A percentile compares a stretch with the other conserved stretches of the same genome.
Conservation (phyloP, 371 early-diverging fungal genomes). For the Mucor velutinosus region DNA sequence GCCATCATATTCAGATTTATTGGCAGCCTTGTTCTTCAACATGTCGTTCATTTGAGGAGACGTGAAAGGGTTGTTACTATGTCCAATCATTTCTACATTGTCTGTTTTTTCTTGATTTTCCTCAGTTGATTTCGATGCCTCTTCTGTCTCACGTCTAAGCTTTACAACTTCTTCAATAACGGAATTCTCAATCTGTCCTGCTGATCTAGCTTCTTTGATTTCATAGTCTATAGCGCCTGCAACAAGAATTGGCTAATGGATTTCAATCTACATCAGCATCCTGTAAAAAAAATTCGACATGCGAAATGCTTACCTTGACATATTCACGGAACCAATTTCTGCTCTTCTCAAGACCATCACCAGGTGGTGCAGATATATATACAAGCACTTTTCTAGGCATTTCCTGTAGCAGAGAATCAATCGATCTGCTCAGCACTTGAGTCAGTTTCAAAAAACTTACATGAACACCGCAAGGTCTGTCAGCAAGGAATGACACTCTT, state of each 20-base stretch:
- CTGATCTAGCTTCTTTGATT: slow-evolving; percentile 55
- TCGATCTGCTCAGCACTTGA: neutral
- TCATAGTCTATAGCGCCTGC: slow-evolving; percentile 74
- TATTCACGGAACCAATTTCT: slow-evolving; percentile 67
- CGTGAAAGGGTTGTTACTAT: slow-evolving; percentile 16
- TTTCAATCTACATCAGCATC: neutral
- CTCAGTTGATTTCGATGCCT: neutral
- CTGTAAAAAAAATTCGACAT: neutral
- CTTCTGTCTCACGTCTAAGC: slow-evolving; percentile 49
- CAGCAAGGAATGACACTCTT: slow-evolving; percentile 59
- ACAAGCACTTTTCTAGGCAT: slow-evolving; percentile 69
- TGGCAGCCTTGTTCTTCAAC: neutral
- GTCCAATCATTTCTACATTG: neutral
- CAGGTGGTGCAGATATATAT: slow-evolving; percentile 66
- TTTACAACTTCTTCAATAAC: slow-evolving; percentile 59
- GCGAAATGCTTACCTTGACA: slow-evolving; percentile 55
- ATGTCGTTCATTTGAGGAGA: neutral
- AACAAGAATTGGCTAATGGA: slow-evolving; percentile 65
- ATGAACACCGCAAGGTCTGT: slow-evolving; percentile 61
- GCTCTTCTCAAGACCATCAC: slow-evolving; percentile 71
- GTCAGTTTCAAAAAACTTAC: slow-evolving; percentile 19
- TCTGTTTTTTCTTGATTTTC: neutral
- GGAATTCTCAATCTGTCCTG: slow-evolving; percentile 58
- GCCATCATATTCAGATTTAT: slow-evolving; percentile 42
- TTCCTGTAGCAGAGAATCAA: slow-evolving; percentile 33